Evolutionary conservation across 176 grass and related monocot genomes (phyloP).

Genomic region (Musa troglodytarum): DNA sequence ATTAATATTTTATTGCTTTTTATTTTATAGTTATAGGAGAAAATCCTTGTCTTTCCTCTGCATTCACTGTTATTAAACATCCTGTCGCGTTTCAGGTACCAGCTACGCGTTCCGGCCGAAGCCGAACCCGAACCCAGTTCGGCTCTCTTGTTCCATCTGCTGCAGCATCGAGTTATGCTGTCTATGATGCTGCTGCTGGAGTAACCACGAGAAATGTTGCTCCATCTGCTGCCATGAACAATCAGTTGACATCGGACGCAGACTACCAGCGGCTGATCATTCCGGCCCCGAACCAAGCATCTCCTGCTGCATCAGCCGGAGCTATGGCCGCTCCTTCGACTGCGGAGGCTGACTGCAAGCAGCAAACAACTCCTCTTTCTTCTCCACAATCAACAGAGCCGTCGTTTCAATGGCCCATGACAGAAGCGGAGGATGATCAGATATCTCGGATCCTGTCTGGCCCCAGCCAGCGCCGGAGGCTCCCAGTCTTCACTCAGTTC

Average conservation of each 20-base stretch:
- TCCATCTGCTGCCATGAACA: neutral
- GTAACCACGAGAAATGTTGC: neutral
- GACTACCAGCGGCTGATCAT: neutral
- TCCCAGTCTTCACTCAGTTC: conserved; percentile 1
- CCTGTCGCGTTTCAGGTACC: neutral
- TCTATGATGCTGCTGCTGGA: neutral
- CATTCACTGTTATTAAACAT: neutral
- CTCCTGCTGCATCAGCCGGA: neutral
- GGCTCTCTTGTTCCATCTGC: neutral
- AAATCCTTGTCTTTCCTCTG: neutral
- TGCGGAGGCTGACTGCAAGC: neutral
- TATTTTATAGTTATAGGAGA: no score
- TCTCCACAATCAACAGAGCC: neutral
- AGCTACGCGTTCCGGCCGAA: neutral
- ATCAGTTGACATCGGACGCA: neutral
- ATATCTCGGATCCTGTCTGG: neutral
- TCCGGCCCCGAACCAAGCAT: neutral
- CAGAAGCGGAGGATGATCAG: neutral
- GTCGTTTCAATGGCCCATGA: neutral
- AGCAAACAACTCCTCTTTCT: neutral
- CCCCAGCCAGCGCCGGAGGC: neutral
- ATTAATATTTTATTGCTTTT: neutral
- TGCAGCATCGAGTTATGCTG: neutral
- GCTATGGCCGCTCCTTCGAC: neutral
- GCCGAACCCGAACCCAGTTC: neutral